Base-by-base conservation (phyloP, 164 flowering plant genomes). In the Hamamelis virginiana region DNA sequence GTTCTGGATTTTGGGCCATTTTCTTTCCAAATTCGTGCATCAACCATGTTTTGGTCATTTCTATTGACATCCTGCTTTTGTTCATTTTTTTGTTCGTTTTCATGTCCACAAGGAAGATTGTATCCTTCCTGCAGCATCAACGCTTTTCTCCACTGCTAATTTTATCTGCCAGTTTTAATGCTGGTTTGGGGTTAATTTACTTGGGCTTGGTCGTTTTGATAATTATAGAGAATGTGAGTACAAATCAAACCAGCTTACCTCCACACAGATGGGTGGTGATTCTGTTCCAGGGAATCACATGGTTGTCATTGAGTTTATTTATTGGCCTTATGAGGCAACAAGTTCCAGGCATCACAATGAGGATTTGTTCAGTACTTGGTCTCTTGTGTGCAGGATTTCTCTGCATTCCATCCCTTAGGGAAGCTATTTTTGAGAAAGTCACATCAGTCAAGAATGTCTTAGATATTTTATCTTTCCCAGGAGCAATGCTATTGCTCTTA, bases 241-340 rank as follows among this genome's bases (percentile, higher is more conserved):
- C 14, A 23, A 57, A 43, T 12, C 28, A 64, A 9, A 65, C 70
- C 8, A 22, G 75, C 69, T 51, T 72, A 14, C 92, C 90, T 26
- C 57, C 80, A 13, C 77, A 86, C 57, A 53, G 33, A 51, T 89
- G 94, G 91, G 38, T 81, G 14, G 77, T 73, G 27, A 4, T 62
- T 25, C 58, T 84, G 13, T 67, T 85, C 64, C 92, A 85, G 4
- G 92, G 92, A 8, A 69, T 85, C 51, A 74, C 87, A 23, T 86
- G 87, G 88, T 27, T 82, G 62, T 45, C 83, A 9, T 43, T 85
- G 19, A 38, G 77, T 62, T 12, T 77, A 9, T 74, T 68, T 1
- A 65, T 82, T 23, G 72, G 82, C 65, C 72, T 81, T 9, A 59
- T 58, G 52, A 72, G 78, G 67, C 53, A 47, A 1, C 59, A 28